Evolutionary conservation across 345 rosid species (phyloP).

Genomic region (Gossypium stocksii): DNA sequence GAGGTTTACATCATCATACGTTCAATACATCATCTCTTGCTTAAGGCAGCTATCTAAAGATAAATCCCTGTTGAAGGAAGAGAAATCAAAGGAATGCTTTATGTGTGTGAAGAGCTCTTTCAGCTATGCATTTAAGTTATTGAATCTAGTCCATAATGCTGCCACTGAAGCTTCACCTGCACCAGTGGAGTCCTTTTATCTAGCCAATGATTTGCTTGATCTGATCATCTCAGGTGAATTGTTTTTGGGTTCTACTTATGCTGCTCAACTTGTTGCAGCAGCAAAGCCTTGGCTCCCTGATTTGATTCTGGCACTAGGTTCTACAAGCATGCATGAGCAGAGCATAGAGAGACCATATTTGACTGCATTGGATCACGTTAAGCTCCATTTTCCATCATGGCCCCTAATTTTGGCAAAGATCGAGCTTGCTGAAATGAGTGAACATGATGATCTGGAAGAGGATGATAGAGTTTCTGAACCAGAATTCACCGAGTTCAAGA

Average conservation of each 20-base stretch:
- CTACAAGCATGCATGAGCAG: conserved; percentile 35
- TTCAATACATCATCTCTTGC: conserved; percentile 39
- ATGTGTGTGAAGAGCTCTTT: conserved; percentile 66
- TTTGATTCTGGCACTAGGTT: conserved; percentile 73
- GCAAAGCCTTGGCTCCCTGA: conserved; percentile 85
- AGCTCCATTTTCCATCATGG: conserved; percentile 62
- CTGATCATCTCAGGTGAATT: conserved; percentile 46
- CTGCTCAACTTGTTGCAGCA: conserved; percentile 48
- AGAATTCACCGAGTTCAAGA: conserved; percentile 42
- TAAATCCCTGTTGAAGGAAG: conserved; percentile 42
- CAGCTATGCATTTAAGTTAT: conserved; percentile 68
- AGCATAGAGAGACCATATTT: conserved; percentile 31
- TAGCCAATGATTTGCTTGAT: conserved; percentile 57
- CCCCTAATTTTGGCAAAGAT: conserved; percentile 44
- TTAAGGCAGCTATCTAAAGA: conserved; percentile 33
- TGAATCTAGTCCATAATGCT: conserved; percentile 50
- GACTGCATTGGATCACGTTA: conserved; percentile 36
- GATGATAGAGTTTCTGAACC: conserved; percentile 32
- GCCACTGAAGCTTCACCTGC: conserved; percentile 42
- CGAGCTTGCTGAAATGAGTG: conserved; percentile 39
- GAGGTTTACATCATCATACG: conserved; percentile 48
- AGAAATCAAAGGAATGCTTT: conserved; percentile 43
- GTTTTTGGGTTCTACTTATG: conserved; percentile 44
- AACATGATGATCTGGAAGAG: conserved; percentile 27
- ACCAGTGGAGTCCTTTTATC: conserved; percentile 46